These are phyloP conservation scores for Echium plantagineum DNA, from an alignment of 257 asterid species.

Conservation along the genomic window DNA sequence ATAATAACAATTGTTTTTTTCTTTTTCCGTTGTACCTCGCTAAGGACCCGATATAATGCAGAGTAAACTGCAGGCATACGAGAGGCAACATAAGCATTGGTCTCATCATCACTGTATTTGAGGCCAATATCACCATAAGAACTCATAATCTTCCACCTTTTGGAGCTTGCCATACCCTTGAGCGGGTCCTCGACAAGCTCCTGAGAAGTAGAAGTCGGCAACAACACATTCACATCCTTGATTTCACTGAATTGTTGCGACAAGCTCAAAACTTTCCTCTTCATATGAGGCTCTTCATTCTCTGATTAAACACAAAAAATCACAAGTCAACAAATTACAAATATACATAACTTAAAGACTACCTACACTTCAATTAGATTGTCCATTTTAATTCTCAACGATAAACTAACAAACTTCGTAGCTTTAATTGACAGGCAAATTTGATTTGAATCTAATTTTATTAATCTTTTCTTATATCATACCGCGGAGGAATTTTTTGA, in stretches of 20 bases:
- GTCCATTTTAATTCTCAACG: not conserved
- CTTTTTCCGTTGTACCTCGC: constrained; percentile 44
- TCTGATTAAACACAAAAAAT: constrained; percentile 32
- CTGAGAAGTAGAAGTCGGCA: constrained; percentile 64
- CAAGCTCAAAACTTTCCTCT: constrained; percentile 73
- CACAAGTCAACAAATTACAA: not conserved
- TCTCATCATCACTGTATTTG: constrained; percentile 62
- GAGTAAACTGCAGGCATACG: constrained; percentile 97
- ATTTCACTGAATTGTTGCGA: constrained; percentile 56
- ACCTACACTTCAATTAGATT: no score
- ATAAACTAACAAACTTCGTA: not conserved
- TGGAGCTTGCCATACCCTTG: constrained; percentile 52
- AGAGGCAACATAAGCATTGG: constrained; percentile 82
- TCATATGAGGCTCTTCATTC: constrained; percentile 69
- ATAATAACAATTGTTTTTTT: not conserved
- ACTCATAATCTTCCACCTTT: constrained; percentile 70
- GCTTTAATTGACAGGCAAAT: no score
- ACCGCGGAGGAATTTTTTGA: constrained; percentile 66
- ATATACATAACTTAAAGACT: no score
- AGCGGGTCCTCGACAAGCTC: constrained; percentile 81
- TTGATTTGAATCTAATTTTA: no score
- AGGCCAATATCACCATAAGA: constrained; percentile 77
- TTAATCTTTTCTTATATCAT: no score
- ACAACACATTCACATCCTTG: constrained; percentile 65
- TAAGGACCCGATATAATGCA: constrained; percentile 70